These are phyloP conservation scores for Melastoma candidum DNA, from an alignment of 441 rosid species.

Conservation along the genomic window DNA sequence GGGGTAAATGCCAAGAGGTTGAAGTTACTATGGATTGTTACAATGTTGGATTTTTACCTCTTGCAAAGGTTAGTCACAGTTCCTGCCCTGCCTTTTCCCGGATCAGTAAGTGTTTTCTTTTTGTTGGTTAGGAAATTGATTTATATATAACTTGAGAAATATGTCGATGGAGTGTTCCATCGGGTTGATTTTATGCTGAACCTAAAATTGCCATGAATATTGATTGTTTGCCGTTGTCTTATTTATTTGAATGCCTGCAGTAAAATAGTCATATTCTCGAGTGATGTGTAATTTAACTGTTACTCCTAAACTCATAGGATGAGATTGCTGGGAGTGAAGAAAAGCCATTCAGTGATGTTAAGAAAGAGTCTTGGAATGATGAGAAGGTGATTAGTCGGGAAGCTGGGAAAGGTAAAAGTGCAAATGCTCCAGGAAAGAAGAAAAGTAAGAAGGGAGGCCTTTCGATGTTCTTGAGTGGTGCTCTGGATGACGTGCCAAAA, in stretches of 20 bases:
- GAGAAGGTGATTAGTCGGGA: slow-evolving; percentile 34
- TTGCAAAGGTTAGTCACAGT: too few relatives aligned
- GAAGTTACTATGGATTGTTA: slow-evolving; percentile 24
- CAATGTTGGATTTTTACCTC: slow-evolving; percentile 16
- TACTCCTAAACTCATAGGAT: slow-evolving; percentile 26
- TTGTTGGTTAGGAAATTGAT: too few relatives aligned
- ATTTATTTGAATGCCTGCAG: too few relatives aligned
- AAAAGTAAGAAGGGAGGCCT: slow-evolving; percentile 86
- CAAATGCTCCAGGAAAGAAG: slow-evolving; percentile 42
- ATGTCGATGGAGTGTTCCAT: too few relatives aligned
- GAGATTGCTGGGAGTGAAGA: slow-evolving; percentile 17
- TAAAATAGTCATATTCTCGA: too few relatives aligned
- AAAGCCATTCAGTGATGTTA: slow-evolving; percentile 3
- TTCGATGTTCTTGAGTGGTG: slow-evolving; percentile 98
- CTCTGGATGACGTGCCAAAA: slow-evolving; percentile 75
- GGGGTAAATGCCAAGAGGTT: slow-evolving; percentile 24
- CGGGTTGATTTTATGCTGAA: too few relatives aligned
- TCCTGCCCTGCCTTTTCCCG: too few relatives aligned
- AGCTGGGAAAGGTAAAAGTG: slow-evolving; percentile 31
- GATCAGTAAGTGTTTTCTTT: too few relatives aligned
- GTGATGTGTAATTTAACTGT: too few relatives aligned
- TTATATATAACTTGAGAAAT: too few relatives aligned
- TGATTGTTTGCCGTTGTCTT: too few relatives aligned
- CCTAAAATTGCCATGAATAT: too few relatives aligned
- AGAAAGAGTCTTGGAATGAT: slow-evolving; percentile 8